These are phyloP conservation scores for Colletotrichum paranaense DNA, from an alignment of 2,329 filamentous ascomycete genomes.

Conservation along the genomic window DNA sequence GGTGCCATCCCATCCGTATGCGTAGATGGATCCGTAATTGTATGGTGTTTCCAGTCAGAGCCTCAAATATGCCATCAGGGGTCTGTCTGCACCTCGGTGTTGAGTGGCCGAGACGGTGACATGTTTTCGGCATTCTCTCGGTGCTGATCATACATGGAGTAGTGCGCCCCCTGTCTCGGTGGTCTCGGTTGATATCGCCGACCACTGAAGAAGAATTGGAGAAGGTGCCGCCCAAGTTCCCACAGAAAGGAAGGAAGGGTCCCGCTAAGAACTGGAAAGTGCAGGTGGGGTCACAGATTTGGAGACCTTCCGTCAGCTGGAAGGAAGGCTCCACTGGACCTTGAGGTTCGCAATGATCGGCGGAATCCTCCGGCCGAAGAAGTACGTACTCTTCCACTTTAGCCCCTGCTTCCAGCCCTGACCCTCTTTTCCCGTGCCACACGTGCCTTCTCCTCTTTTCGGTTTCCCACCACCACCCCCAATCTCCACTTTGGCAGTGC, in stretches of 20 bases:
- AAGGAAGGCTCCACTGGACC: no score
- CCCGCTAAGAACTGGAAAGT: no score
- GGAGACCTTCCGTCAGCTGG: background rate
- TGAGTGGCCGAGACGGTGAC: background rate
- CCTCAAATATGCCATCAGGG: conserved; percentile 28
- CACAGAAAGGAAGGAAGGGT: no score
- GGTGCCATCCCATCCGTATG: conserved; percentile 28
- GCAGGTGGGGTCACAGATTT: background rate
- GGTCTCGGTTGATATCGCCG: conserved; percentile 15
- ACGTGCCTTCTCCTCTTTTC: background rate
- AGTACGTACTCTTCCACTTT: background rate
- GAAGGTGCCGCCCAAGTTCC: background rate
- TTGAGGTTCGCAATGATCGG: conserved; percentile 20
- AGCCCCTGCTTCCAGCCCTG: background rate
- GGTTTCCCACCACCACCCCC: background rate
- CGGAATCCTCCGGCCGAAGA: conserved; percentile 1
- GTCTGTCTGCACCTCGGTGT: conserved; percentile 17
- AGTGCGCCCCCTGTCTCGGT: conserved; percentile 17
- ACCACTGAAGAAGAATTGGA: conserved; percentile 12
- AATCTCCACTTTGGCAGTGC: background rate
- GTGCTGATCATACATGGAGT: background rate
- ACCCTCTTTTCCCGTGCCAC: conserved; percentile 2
- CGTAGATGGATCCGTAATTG: no score
- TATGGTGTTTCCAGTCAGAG: conserved; percentile 31
- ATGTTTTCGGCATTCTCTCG: conserved; percentile 1